Base-by-base conservation (phyloP, 2,329 filamentous ascomycete genomes). In the Ceratocystis cacaofunesta region DNA sequence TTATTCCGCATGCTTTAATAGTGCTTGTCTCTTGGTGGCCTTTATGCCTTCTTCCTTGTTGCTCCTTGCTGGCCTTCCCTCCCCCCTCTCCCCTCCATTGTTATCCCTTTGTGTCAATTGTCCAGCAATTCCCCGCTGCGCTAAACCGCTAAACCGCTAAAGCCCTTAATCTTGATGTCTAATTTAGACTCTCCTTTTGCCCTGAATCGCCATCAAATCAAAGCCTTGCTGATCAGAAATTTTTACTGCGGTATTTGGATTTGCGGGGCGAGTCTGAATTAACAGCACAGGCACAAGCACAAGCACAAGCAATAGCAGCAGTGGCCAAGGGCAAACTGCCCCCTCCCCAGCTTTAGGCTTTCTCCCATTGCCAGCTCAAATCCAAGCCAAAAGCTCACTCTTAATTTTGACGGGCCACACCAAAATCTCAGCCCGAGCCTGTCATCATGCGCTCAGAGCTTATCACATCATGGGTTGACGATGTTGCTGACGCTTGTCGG, bases 401-500 rank as follows among this genome's bases (percentile, higher is more conserved):
- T 48, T 55, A 2, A 10, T 28, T 52, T 52, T 22, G 22, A n/a
- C 50, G 22, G 17, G 25, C 32, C 36, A 32, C n/a, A 8, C 6
- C 41, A 43, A n/a, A 28, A 5, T 52, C 48, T 22, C 58, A 8
- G 41, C 61, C 32, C 32, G 28, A 57, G 19, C 22, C 55, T 32
- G 57, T 36, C 15, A 64, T 19, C 41, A 67, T 67, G 65, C 65
- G 65, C 62, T 57, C 65, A 48, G 65, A 67, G 48, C 62, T 62
- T 28, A 60, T 67, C 22, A 55, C 65, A 22, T 64, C 55, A 48
- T 67, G 65, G 65, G 58, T 67, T 46, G 55, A 25, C 30, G 65
- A 67, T 50, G 65, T 67, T 32, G 46, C 62, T 48, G 50, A 62
- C 57, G 65, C 65, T 63, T 67, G 62, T 41, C 32, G 50, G 30